phyloP scores from a whole-genome alignment of 345 rosid genomes.

The Citrus glauca region DNA sequence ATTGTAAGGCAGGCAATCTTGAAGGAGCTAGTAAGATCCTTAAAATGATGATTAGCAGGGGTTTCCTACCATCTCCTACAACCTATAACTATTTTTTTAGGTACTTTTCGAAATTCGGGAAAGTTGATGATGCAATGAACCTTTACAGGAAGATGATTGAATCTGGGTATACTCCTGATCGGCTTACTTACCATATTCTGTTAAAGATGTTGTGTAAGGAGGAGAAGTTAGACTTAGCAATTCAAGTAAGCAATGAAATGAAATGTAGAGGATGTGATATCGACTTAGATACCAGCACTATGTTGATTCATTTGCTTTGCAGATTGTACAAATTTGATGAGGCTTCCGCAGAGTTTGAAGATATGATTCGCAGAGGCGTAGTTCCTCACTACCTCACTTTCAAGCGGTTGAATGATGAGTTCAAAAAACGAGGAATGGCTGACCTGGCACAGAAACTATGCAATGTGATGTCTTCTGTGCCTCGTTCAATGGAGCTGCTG shows the following conservation, averaged over 20 bases:
- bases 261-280: constrained; percentile 57
- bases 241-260: constrained; percentile 80
- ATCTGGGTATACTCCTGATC: constrained; percentile 65
- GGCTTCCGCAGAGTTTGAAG: constrained; percentile 68
- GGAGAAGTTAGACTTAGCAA: constrained; percentile 63
- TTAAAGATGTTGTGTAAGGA: constrained; percentile 78
- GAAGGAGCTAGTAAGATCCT: constrained; percentile 66
- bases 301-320: constrained; percentile 66
- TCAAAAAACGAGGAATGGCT: constrained; percentile 51
- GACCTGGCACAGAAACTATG: constrained; percentile 51
- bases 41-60: constrained; percentile 70
- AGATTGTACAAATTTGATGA: constrained; percentile 63
- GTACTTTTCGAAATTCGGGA: constrained; percentile 50
- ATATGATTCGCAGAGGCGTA: constrained; percentile 59
- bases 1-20: constrained; percentile 71
- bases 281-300: constrained; percentile 62
- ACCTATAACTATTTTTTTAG: constrained; percentile 80
- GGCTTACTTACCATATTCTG: constrained; percentile 70
- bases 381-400: constrained; percentile 76
- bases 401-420: constrained; percentile 53
- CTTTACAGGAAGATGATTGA: constrained; percentile 72
- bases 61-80: constrained; percentile 59
- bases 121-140: constrained; percentile 72
- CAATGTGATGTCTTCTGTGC: constrained; percentile 57
- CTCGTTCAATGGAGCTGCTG: constrained; percentile 62